These are phyloP conservation scores for Alternaria sp. DNA, from an alignment of 2,329 filamentous ascomycete genomes.

Conservation along the genomic window DNA sequence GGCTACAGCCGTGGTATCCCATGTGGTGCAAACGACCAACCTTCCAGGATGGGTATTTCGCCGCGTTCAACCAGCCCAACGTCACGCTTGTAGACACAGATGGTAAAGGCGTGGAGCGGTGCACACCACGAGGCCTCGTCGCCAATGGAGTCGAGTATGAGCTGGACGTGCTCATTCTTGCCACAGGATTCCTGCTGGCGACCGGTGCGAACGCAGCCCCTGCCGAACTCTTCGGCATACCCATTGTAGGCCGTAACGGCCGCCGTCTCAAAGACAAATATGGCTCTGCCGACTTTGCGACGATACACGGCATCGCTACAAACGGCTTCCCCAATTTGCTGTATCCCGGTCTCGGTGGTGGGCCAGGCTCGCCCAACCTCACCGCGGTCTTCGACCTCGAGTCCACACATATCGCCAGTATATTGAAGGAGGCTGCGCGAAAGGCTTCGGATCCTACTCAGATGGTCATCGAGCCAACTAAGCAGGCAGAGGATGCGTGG, in stretches of 20 bases:
- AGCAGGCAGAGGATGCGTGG: constrained; percentile 13
- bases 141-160: constrained; percentile 56
- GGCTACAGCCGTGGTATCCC: constrained; percentile 65
- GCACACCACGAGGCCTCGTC: constrained; percentile 56
- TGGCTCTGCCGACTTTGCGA: constrained; percentile 43
- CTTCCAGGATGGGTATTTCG: constrained; percentile 66
- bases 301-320: constrained; percentile 51
- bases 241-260: constrained; percentile 53
- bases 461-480: constrained; percentile 7
- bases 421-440: not conserved
- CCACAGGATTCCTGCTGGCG: constrained; percentile 51
- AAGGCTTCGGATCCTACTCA: not conserved
- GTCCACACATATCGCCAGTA: not conserved
- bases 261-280: constrained; percentile 54
- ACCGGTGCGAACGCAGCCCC: constrained; percentile 17
- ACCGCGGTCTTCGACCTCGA: constrained; percentile 3
- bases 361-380: not conserved
- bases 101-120: constrained; percentile 56
- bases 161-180: constrained; percentile 54
- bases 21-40: constrained; percentile 67
- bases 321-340: constrained; percentile 27
- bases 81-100: constrained; percentile 67
- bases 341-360: not conserved
- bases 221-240: constrained; percentile 33
- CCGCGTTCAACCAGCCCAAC: constrained; percentile 63